phyloP scores from a whole-genome alignment of 352 stramenopile genomes.

The Globisporangium ultimum region DNA sequence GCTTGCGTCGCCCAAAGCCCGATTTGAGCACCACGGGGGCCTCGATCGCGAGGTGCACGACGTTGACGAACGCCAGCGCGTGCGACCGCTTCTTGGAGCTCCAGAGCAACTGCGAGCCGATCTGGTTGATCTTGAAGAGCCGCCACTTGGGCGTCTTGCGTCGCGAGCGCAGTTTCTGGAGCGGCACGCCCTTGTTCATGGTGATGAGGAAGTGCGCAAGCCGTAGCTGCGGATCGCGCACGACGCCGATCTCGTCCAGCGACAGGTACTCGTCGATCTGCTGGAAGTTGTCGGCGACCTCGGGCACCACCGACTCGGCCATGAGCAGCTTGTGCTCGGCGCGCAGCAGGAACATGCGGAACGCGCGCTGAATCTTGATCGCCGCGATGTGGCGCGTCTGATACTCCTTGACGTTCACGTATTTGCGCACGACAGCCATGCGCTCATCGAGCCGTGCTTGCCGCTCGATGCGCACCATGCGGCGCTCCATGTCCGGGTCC shows the following conservation, averaged over 20 bases:
- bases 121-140: conserved; percentile 55
- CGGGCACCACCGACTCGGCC: conserved; percentile 47
- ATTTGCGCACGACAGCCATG: conserved; percentile 45
- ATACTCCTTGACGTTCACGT: conserved; percentile 49
- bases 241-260: conserved; percentile 55
- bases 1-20: conserved; percentile 20
- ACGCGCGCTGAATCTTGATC: conserved; percentile 58
- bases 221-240: conserved; percentile 32
- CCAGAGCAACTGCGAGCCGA: conserved; percentile 60
- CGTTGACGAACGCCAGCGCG: conserved; percentile 43
- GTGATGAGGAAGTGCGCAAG: conserved; percentile 63
- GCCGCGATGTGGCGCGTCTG: conserved; percentile 48
- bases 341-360: conserved; percentile 38
- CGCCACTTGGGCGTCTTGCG: conserved; percentile 50
- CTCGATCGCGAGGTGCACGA: conserved; percentile 36
- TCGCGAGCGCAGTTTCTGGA: conserved; percentile 52
- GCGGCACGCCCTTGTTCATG: conserved; percentile 56
- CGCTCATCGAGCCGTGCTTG: conserved; percentile 26
- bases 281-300: conserved; percentile 42
- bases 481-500: conserved; percentile 29
- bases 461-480: conserved; percentile 14
- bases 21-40: conserved; percentile 38
- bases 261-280: conserved; percentile 58
- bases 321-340: conserved; percentile 49
- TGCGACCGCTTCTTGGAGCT: conserved; percentile 49